A percentile compares a stretch with the other conserved stretches of the same genome.
phyloP scores from a whole-genome alignment of 805 yeast species.

The Hanseniaspora taiwanica region DNA sequence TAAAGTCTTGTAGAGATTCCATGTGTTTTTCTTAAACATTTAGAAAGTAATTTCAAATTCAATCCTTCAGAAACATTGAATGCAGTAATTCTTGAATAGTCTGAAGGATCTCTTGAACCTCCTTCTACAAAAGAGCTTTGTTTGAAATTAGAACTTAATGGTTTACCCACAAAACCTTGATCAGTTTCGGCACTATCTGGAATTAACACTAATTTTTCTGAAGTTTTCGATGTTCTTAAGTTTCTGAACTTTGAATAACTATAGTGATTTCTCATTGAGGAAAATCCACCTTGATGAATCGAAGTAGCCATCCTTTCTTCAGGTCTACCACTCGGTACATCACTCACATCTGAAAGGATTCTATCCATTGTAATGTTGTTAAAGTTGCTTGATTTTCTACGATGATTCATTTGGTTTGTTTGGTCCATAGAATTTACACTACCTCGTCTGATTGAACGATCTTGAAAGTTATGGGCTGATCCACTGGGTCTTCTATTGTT shows the following conservation, averaged over 20 bases:
- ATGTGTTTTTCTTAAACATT: conserved; percentile 56
- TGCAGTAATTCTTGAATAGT: conserved; percentile 78
- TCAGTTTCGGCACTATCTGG: conserved; percentile 29
- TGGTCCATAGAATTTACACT: conserved; percentile 8
- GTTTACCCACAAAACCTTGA: conserved; percentile 1
- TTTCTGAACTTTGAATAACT: not conserved
- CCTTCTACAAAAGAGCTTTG: not conserved
- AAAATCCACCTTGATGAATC: not conserved
- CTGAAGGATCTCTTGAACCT: conserved; percentile 27
- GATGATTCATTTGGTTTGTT: not conserved
- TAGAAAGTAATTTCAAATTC: conserved; percentile 46
- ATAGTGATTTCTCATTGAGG: not conserved
- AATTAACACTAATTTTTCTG: conserved; percentile 75
- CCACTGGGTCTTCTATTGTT: conserved; percentile 3
- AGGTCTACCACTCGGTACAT: conserved; percentile 64
- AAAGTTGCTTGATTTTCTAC: not conserved
- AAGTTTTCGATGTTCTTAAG: conserved; percentile 68
- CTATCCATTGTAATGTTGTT: conserved; percentile 57
- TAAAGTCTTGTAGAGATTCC: conserved; percentile 76
- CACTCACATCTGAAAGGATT: conserved; percentile 64
- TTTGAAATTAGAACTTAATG: conserved; percentile 19
- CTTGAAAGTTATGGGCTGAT: no score
- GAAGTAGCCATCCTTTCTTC: conserved; percentile 26
- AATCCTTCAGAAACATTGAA: conserved; percentile 80
- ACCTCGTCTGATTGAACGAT: conserved; percentile 11